Base-by-base conservation (phyloP, 2,329 filamentous ascomycete species). In the Ascochyta clinopodiicola region DNA sequence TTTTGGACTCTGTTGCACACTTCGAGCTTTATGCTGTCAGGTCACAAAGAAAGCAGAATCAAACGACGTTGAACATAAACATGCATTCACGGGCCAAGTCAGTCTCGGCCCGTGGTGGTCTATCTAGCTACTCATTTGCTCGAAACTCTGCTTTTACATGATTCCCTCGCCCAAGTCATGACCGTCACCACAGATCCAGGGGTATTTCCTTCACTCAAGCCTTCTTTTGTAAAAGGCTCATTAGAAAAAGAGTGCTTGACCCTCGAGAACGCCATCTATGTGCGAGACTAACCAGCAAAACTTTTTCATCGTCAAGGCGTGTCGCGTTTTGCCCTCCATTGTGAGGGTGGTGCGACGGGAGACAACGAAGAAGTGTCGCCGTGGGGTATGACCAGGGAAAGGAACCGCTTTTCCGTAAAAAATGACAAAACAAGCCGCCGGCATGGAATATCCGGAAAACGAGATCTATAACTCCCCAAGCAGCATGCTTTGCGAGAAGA, bases 401-500 rank as follows among this genome's bases (percentile, higher is more conserved):
- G 70, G 71, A 75, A 75, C 70, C 73, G 73, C 73, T 76, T 76
- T 75, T 76, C 60, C 59, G 59, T 64, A 66, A 57, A 47, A 65
- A 74, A 68, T 61, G 60, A 57, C 48, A 67, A 70, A 65, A 69
- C 56, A 66, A 59, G 64, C 62, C 66, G 63, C 72, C 68, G 69
- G 69, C 68, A 67, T 67, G 65, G 67, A 74, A 68, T 70, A 69
- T 68, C 70, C 67, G 70, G 68, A 73, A 74, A 70, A 64, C 71
- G 71, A 75, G 65, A 75, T 77, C 74, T 77, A 77, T 68, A 49
- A 60, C 66, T 68, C 71, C 72, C 74, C 72, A 74, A 74, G 71
- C 74, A 77, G 74, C 74, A 75, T 64, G 63, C 67, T 67, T 61
- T 68, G 64, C 69, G 69, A 61, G 62, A 69, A 73, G 66, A 69